Evolutionary conservation across 345 rosid genomes (phyloP).

Genomic region (Mercurialis annua): DNA sequence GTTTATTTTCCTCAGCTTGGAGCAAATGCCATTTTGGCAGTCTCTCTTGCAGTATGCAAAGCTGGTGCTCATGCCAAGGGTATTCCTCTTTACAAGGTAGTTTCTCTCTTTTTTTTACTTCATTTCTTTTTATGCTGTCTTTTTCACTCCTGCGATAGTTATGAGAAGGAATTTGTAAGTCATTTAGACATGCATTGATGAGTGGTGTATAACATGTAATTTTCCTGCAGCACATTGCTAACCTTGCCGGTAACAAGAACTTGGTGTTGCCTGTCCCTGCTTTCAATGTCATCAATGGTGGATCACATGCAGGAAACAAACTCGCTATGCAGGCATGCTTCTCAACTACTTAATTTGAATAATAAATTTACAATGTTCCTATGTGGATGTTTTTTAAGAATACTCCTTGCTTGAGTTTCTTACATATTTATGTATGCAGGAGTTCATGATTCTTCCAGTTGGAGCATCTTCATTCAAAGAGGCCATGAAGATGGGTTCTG

Average conservation of each 20-base stretch:
- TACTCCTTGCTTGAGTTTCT: slow-evolving; percentile 12
- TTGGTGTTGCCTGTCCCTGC: slow-evolving; percentile 71
- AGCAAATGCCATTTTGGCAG: slow-evolving; percentile 74
- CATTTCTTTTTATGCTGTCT: not conserved
- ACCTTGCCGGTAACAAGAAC: slow-evolving; percentile 58
- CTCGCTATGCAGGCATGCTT: slow-evolving; percentile 59
- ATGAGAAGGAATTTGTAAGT: not conserved
- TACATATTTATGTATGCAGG: slow-evolving; percentile 31
- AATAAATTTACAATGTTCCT: not conserved
- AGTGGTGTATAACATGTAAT: not conserved
- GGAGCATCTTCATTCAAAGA: slow-evolving; percentile 69
- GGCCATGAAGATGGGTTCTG: slow-evolving; percentile 79
- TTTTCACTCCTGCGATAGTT: not conserved
- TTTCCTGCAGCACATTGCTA: slow-evolving; percentile 59
- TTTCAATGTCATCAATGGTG: slow-evolving; percentile 68
- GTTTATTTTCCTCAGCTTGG: slow-evolving; percentile 42
- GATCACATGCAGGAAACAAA: slow-evolving; percentile 70
- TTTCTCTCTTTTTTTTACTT: not conserved
- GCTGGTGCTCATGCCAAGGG: slow-evolving; percentile 66
- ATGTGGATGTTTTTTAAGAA: too few relatives aligned
- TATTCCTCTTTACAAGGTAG: slow-evolving; percentile 64
- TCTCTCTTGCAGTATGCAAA: slow-evolving; percentile 71
- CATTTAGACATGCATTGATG: not conserved
- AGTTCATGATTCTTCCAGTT: slow-evolving; percentile 65
- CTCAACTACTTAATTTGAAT: not conserved